Conservation (phyloP, 179 eudicot genomes). For the Silene coronaria region DNA sequence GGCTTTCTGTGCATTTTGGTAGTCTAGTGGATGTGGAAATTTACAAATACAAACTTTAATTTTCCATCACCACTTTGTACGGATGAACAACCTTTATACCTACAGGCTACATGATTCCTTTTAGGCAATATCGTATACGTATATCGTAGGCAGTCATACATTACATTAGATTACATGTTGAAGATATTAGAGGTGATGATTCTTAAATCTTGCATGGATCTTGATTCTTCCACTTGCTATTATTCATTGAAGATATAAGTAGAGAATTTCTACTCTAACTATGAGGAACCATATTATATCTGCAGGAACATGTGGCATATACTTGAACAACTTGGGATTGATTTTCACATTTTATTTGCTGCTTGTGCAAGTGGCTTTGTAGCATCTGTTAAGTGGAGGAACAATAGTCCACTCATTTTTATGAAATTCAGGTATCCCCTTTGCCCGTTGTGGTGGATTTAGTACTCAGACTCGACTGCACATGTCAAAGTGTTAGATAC, state of each 20-base stretch:
- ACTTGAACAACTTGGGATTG: constrained; percentile 22
- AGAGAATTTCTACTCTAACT: constrained; percentile 23
- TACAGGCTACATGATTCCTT: constrained; percentile 22
- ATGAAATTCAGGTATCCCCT: neutral
- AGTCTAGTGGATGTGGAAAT: constrained; percentile 23
- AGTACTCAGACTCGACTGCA: neutral
- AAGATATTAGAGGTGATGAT: constrained; percentile 24
- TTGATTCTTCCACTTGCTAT: constrained; percentile 44
- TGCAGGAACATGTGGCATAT: constrained; percentile 30
- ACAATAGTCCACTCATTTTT: constrained; percentile 22
- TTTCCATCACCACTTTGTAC: constrained; percentile 24
- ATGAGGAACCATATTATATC: constrained; percentile 22
- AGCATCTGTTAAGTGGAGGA: constrained; percentile 31
- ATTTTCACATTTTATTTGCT: constrained; percentile 15
- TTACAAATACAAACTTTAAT: constrained; percentile 16
- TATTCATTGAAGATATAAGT: constrained; percentile 33
- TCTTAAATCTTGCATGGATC: constrained; percentile 26
- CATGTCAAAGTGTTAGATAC: neutral
- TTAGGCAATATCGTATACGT: constrained; percentile 18
- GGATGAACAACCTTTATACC: constrained; percentile 25
- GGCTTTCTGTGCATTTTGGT: constrained; percentile 17
- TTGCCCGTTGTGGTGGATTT: neutral
- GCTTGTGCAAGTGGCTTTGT: constrained; percentile 22
- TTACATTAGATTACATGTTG: constrained; percentile 20
- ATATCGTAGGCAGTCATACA: constrained; percentile 25